Base-by-base conservation (phyloP, 163 green algal species). In the Scenedesmus sp. region DNA sequence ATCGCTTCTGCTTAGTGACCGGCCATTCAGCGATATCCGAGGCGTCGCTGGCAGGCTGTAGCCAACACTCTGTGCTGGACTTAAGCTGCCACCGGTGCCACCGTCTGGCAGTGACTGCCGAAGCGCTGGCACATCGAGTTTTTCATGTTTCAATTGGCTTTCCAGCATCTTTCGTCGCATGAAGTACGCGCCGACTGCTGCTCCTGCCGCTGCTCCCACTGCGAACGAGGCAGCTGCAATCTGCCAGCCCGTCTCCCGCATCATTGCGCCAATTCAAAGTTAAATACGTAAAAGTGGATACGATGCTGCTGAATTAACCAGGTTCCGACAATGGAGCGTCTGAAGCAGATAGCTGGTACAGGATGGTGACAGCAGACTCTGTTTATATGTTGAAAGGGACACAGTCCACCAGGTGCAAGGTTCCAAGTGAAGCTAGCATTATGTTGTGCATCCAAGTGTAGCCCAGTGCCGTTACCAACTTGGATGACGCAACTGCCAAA, bases 181-280 rank as follows among this genome's bases (percentile, higher is more conserved):
- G 4, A n/a, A 12, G 52, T 90, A 90, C 10, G 85, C 85, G 23
- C 85, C 85, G 46, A 73, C 66, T 54, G 85, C 66, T 90, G 85
- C 85, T 52, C 85, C 85, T 57, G 46, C 18, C n/a, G 84, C 64
- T 82, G 77, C 77, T 46, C 60, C 84, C 60, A 67, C 84, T 89
- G 66, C 52, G 70, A 79, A 79, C 16, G 64, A 90, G 7, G 54
- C 34, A 46, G 64, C 66, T 57, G 46, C 46, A n/a, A 90, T 82
- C 10, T 70, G 85, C 84, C 84, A 89, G 23, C 23, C 70, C 23
- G 70, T 15, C 0, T 79, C 70, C 12, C 70, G 70, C 70, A 4
- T 79, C 66, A 76, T 76, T 8, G 70, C 70, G 10, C 6, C 70
- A 52, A 8, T 26, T 26, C 26, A 26, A 26, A 26, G 26, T 26